Evolutionary conservation across 2,329 filamentous ascomycete species (phyloP).

Genomic region (Paraconiothyrium brasiliense): DNA sequence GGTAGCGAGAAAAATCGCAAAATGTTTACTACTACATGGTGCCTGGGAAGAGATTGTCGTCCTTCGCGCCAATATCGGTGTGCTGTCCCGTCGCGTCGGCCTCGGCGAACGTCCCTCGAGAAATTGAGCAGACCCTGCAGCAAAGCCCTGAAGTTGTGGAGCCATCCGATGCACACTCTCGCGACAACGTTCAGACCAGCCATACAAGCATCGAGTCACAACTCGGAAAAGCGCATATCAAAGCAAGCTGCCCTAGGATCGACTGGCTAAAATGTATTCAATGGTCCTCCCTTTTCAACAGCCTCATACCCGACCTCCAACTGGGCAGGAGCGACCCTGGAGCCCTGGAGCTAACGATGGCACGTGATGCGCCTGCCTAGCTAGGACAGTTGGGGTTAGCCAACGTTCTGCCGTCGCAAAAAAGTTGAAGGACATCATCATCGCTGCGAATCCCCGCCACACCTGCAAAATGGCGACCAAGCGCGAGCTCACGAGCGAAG

Average conservation of each 20-base stretch:
- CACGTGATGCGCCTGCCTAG: conserved; percentile 4
- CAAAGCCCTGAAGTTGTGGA: not conserved
- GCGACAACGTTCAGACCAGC: too few relatives aligned
- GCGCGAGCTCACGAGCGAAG: conserved; percentile 60
- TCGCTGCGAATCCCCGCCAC: conserved; percentile 12
- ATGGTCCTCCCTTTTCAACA: too few relatives aligned
- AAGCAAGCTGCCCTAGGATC: too few relatives aligned
- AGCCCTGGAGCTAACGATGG: not conserved
- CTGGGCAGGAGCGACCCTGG: too few relatives aligned
- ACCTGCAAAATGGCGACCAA: conserved; percentile 62
- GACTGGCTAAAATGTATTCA: too few relatives aligned
- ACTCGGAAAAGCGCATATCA: too few relatives aligned
- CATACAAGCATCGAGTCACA: too few relatives aligned
- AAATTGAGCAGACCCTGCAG: not conserved
- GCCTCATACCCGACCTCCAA: too few relatives aligned
- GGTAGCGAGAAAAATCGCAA: conserved; percentile 3
- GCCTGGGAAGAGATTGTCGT: conserved; percentile 17
- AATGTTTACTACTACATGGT: conserved; percentile 18
- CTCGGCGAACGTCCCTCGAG: conserved; percentile 21
- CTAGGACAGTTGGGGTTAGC: not conserved
- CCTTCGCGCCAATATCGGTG: conserved; percentile 11
- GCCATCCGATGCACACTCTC: not conserved
- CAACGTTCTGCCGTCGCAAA: conserved; percentile 3
- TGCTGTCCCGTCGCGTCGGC: conserved; percentile 17
- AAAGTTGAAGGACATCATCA: conserved; percentile 11